Percentiles rank a stretch among this genome's conserved stretches.
Evolutionary conservation across 345 rosid genomes (phyloP).

Genomic region (Theobroma cacao): DNA sequence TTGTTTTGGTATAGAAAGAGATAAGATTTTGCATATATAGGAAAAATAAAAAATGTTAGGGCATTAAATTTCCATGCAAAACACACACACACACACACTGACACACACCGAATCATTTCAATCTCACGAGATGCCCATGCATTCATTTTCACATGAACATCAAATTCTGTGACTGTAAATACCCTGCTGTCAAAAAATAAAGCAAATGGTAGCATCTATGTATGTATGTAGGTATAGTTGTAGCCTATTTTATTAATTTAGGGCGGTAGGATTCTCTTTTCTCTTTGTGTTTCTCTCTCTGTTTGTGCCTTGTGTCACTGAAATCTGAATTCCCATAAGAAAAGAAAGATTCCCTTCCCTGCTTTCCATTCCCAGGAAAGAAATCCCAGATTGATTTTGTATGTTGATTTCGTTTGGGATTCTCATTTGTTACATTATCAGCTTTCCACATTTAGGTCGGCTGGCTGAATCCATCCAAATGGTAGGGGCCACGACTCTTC

Average conservation of each 20-base stretch:
- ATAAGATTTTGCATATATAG: neutral
- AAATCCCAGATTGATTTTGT: conserved; percentile 16
- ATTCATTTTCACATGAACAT: neutral
- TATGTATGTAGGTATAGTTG: too few species aligned
- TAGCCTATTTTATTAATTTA: too few species aligned
- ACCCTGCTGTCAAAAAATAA: too few species aligned
- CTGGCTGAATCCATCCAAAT: conserved; percentile 10
- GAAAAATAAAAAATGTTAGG: neutral
- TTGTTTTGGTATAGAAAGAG: neutral
- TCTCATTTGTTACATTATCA: conserved; percentile 9
- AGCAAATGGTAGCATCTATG: too few species aligned
- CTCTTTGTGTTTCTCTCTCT: too few species aligned
- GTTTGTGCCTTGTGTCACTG: neutral
- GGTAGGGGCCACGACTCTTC: conserved; percentile 18
- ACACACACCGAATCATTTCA: too few species aligned
- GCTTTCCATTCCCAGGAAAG: neutral
- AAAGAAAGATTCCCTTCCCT: neutral
- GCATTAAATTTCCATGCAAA: neutral
- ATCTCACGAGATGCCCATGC: neutral
- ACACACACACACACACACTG: too few species aligned
- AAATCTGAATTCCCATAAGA: neutral
- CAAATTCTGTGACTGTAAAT: neutral
- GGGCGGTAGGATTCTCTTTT: too few species aligned
- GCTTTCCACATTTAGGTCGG: conserved; percentile 13
- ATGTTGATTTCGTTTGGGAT: conserved; percentile 9